Evolutionary conservation across 305 asterid genomes (phyloP).

Genomic region (Ilex paraguariensis): DNA sequence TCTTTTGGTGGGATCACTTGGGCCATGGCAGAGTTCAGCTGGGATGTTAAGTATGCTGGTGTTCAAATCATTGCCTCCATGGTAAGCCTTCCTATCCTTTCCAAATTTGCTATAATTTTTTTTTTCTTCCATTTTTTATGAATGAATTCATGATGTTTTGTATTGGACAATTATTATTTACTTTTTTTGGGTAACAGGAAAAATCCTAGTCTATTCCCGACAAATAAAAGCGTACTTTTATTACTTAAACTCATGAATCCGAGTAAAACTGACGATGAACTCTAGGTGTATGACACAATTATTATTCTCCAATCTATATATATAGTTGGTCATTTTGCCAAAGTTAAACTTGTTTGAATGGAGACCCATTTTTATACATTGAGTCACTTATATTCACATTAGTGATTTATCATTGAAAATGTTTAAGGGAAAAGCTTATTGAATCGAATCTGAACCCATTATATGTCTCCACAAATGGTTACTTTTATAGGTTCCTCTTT

Average conservation of each 20-base stretch:
- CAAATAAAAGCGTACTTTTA: no score
- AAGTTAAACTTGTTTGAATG: no score
- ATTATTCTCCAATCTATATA: no score
- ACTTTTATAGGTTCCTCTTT: neutral
- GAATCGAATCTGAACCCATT: neutral
- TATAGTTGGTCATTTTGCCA: neutral
- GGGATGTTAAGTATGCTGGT: conserved; percentile 91
- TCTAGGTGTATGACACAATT: no score
- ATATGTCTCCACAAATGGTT: neutral
- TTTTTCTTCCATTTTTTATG: neutral
- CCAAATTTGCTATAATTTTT: neutral
- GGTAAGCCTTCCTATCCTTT: conserved; percentile 28
- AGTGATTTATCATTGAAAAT: no score
- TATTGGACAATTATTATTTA: neutral
- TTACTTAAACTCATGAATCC: no score
- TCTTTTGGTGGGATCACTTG: conserved; percentile 83
- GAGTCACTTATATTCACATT: no score
- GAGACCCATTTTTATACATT: neutral
- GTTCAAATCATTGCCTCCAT: conserved; percentile 65
- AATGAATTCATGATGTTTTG: no score
- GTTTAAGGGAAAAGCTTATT: no score
- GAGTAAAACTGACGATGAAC: no score
- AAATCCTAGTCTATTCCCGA: no score
- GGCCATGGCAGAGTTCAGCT: conserved; percentile 83
- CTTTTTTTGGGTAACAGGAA: neutral